Conservation (phyloP, 306 rosid genomes). For the Elaeagnus macrophylla region DNA sequence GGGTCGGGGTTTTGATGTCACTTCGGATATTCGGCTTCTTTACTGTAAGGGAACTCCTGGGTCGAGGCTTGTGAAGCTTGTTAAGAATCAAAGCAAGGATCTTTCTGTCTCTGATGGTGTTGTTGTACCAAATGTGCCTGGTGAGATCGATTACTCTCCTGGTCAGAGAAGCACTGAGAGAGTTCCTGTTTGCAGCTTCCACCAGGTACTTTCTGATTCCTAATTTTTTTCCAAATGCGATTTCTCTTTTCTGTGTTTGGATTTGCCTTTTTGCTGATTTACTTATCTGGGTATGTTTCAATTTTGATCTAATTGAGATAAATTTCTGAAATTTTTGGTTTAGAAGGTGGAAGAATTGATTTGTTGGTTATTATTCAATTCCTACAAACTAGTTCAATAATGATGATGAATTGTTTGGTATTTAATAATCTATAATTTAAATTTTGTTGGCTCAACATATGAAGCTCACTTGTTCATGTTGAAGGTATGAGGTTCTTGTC, state of each 20-base stretch:
- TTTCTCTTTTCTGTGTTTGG: conserved; percentile 6
- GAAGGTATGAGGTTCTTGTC: too few species aligned
- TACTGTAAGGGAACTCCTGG: conserved; percentile 94
- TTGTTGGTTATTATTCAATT: not conserved
- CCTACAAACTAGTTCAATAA: not conserved
- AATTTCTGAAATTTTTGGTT: conserved; percentile 10
- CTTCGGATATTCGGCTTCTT: conserved; percentile 88
- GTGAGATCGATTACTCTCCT: conserved; percentile 41
- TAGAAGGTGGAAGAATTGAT: conserved; percentile 1
- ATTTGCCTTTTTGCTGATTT: conserved; percentile 10
- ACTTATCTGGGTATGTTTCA: conserved; percentile 6
- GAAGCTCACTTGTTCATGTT: too few species aligned
- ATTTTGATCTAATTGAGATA: not conserved
- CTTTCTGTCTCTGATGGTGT: conserved; percentile 43
- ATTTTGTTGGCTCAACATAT: not conserved
- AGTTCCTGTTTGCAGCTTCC: conserved; percentile 54
- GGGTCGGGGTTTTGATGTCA: conserved; percentile 94
- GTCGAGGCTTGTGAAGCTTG: conserved; percentile 63
- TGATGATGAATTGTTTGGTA: not conserved
- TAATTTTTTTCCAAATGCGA: not conserved
- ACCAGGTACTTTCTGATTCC: conserved; percentile 45
- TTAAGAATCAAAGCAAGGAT: conserved; percentile 46
- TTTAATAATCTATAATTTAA: not conserved
- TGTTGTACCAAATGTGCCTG: conserved; percentile 57
- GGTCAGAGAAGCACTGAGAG: conserved; percentile 31